Evolutionary conservation across 371 early-diverging fungal species (phyloP).

Genomic region (Zychaea mexicana): DNA sequence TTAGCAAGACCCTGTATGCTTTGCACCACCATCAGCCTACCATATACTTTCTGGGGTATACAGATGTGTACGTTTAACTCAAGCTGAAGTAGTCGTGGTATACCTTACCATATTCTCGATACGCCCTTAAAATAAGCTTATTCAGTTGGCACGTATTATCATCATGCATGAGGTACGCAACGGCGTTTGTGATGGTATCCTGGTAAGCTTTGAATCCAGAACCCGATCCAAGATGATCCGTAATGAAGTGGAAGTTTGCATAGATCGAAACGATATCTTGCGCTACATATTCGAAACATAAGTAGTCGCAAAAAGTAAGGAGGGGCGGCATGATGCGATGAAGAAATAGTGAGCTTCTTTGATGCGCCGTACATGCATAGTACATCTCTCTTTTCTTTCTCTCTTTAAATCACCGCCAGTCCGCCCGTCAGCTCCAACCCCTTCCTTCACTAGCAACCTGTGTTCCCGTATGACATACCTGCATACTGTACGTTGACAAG

Average conservation of each 20-base stretch:
- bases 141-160: conserved; percentile 41
- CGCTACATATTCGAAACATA: conserved; percentile 11
- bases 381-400: too few relatives aligned
- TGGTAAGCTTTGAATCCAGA: conserved; percentile 47
- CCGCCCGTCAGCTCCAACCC: too few relatives aligned
- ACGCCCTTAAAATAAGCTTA: conserved; percentile 27
- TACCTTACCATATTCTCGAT: conserved; percentile 47
- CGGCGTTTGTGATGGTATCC: conserved; percentile 47
- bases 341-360: not conserved
- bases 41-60: too few relatives aligned
- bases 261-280: conserved; percentile 38
- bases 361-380: not conserved
- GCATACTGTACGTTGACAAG: conserved; percentile 25
- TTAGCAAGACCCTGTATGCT: too few relatives aligned
- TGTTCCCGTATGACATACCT: too few relatives aligned
- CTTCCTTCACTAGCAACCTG: not conserved
- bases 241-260: conserved; percentile 48
- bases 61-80: too few relatives aligned
- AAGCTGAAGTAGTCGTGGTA: not conserved
- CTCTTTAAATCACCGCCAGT: too few relatives aligned
- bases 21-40: too few relatives aligned
- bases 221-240: conserved; percentile 37
- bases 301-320: not conserved
- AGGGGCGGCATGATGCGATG: too few relatives aligned
- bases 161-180: conserved; percentile 38